Conservation (phyloP, 805 yeast genomes). For the Dipodascus albidus region DNA sequence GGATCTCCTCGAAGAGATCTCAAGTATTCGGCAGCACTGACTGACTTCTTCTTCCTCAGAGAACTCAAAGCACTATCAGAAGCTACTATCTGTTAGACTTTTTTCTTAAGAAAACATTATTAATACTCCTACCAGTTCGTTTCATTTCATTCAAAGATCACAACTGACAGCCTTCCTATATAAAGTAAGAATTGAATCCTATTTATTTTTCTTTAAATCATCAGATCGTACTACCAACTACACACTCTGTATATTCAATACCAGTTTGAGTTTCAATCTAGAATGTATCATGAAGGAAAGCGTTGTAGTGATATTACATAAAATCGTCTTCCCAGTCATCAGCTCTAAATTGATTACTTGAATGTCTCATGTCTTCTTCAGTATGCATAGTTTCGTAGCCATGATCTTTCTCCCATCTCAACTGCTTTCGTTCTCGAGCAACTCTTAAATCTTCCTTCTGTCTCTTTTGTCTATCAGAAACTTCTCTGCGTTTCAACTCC, state of each 20-base stretch:
- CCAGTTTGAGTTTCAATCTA: neutral
- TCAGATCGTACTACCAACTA: neutral
- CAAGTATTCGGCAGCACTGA: neutral
- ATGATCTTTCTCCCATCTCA: slow-evolving; percentile 28
- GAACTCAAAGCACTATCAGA: neutral
- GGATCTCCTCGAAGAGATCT: neutral
- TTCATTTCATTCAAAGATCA: neutral
- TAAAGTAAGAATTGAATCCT: neutral
- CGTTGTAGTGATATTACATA: too few relatives aligned
- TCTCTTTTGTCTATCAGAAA: slow-evolving; percentile 27
- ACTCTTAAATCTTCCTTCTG: slow-evolving; percentile 31
- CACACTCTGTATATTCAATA: neutral
- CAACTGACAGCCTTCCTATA: slow-evolving; percentile 16
- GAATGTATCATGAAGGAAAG: too few relatives aligned
- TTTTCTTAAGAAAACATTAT: neutral
- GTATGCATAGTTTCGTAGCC: slow-evolving; percentile 39
- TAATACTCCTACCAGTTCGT: neutral
- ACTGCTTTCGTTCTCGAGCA: slow-evolving; percentile 19
- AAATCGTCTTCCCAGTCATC: slow-evolving; percentile 52
- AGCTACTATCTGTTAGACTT: neutral
- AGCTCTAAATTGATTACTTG: slow-evolving; percentile 36
- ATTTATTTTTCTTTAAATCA: neutral
- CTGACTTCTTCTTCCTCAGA: neutral
- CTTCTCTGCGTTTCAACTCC: slow-evolving; percentile 22
- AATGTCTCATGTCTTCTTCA: slow-evolving; percentile 33